Conservation (phyloP, 2,329 filamentous ascomycete genomes). For the Pseudogymnoascus verrucosus region DNA sequence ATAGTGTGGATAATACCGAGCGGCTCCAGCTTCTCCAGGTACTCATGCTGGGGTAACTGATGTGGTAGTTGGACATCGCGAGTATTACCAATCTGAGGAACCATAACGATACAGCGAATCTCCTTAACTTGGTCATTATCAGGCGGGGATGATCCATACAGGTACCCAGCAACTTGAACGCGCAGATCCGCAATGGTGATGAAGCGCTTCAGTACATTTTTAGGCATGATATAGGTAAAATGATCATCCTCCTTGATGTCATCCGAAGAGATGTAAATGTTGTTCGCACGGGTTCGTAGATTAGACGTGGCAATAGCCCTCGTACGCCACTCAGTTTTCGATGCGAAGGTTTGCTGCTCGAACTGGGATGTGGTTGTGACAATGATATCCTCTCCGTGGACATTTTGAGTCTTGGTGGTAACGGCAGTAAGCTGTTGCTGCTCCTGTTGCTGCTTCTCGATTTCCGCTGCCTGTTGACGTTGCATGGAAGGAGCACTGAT, state of each 20-base stretch:
- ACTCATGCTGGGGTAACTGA: conserved; percentile 84
- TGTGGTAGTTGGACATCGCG: conserved; percentile 88
- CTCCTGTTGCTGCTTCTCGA: conserved; percentile 97
- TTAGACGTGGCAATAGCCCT: conserved; percentile 95
- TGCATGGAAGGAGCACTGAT: conserved; percentile 97
- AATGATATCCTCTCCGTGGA: conserved; percentile 94
- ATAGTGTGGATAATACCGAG: conserved; percentile 93
- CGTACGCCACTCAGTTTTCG: conserved; percentile 98
- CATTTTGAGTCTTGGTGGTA: conserved; percentile 96
- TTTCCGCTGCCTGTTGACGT: conserved; percentile 94
- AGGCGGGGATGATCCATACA: conserved; percentile 85
- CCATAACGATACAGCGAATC: conserved; percentile 91
- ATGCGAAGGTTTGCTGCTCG: conserved; percentile 94
- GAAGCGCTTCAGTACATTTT: conserved; percentile 97
- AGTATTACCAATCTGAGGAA: conserved; percentile 90
- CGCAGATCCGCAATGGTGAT: conserved; percentile 95
- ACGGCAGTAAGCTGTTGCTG: conserved; percentile 94
- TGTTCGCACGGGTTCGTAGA: conserved; percentile 85
- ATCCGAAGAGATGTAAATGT: conserved; percentile 96
- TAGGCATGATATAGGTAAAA: conserved; percentile 96
- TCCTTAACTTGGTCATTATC: conserved; percentile 98
- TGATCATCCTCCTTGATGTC: conserved; percentile 74
- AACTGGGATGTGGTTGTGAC: conserved; percentile 97
- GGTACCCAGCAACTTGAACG: conserved; percentile 90
- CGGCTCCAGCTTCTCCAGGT: conserved; percentile 77